Evolutionary conservation across 2,329 filamentous ascomycete species (phyloP), one percentile per base, ranked within the genome.

Genomic region (Tolypocladium ovalisporum): DNA sequence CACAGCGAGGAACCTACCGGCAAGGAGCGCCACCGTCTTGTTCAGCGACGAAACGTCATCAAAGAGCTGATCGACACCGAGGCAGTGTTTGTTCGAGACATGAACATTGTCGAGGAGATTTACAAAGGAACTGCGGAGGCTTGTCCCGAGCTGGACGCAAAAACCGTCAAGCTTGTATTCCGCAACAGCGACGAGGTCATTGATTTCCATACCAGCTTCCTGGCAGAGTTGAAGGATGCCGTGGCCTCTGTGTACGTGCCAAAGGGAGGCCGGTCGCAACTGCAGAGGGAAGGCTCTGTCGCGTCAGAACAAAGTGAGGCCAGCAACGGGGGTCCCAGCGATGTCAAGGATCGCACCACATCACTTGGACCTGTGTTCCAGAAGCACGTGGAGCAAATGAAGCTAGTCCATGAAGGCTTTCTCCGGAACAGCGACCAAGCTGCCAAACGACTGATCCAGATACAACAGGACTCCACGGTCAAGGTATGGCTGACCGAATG

Each of bases 41-140:
- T 83, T 54, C 88, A 93, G 68, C 87, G 94, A 24, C 84, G 87
- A 56, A 85, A 95, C 68, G 85, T 95, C 53, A 87, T 97, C 65
- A 92, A 93, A 67, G 94, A 99, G 71, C 77, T 99, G 40, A 82
- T 97, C 52, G 91, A 97, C 66, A 99, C 94, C 0, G 94, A 99
- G 69, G 86, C 90, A 53, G 86, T 87, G 7, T 97, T 96, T 71
- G 86, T 95, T 57, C 85, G 90, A 62, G 94, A 99, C 70, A 93
- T 99, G 90, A 96, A 92, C 69, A 93, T 99, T 56, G 88, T 96
- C 2, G 90, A 96, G 67, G 92, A 97, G 67, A 97, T 99, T 56
- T 99, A 97, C 78, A 96, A 95, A 72, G 91, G 90, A 49, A 97
- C 94, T 0, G 89, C 90, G 1, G 85, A 88, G 63, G 88, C 88